Base-by-base conservation (phyloP, 106 monocot species). In the Dioscorea zingiberensis region DNA sequence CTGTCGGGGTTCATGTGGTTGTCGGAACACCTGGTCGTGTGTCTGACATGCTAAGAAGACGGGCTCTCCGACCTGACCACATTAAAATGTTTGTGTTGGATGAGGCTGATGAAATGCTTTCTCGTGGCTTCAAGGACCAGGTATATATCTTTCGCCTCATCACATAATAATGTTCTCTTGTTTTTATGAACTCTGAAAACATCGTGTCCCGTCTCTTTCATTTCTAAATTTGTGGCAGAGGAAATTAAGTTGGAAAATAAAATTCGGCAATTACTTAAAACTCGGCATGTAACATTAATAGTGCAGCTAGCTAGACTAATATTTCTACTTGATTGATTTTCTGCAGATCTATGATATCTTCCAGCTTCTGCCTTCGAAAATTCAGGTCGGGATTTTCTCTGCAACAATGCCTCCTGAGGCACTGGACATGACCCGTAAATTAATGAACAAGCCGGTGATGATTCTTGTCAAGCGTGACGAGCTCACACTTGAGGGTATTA, bases 41-140 rank as follows among this genome's bases (percentile, higher is more conserved):
- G 11, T 62, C 44, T 38, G 62, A 62, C 62, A 62, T 62, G 62
- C 17, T 62, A 2, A 62, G 32, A 19, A 62, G 62, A 38, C 14
- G n/a, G 3, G 13, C 62, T 38, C 62, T 62, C 3, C 30, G 44
- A n/a, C 62, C 62, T 44, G 44, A 62, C 32, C 3, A 62, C 62
- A 62, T 62, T 21, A 30, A 44, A 7, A 62, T 62, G 62, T 62
- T 62, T 38, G 62, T 62, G 8, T 21, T 62, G 62, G 62, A 62
- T 62, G 62, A 62, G n/a, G 62, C 62, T 21, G 62, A 62, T 62
- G 62, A 62, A 21, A 62, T 62, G 62, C 62, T 62, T 11, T 62
- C 62, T 17, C 62, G 62, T 44, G 62, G 62, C 15, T 62, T 62
- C 62, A 62, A 62, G 62, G 62, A 62, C 62, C 62, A 62, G 62